Percentiles rank a stretch among this genome's conserved stretches.
Evolutionary conservation across 2,329 filamentous ascomycete species (phyloP).

Genomic region (Mariannaea elegans): DNA sequence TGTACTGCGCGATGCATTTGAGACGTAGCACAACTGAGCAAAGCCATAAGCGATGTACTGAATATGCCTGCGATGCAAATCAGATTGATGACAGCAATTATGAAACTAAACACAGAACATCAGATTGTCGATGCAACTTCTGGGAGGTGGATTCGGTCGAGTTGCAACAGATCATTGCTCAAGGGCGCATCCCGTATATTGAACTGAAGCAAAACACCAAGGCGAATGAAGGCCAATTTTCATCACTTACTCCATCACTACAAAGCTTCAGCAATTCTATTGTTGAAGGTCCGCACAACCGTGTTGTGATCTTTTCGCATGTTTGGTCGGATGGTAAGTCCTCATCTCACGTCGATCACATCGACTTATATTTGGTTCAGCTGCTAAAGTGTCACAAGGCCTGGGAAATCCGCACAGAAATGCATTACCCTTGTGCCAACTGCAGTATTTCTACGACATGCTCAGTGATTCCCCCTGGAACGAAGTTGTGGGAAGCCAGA

Average conservation of each 20-base stretch:
- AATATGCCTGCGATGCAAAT: not conserved
- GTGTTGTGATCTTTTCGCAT: not conserved
- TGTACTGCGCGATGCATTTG: not conserved
- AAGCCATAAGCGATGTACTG: not conserved
- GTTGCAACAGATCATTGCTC: not conserved
- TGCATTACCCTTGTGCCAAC: slow-evolving; percentile 3
- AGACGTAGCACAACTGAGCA: not conserved
- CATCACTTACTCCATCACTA: not conserved
- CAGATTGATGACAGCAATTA: not conserved
- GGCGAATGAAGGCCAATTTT: not conserved
- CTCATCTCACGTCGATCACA: too few species aligned
- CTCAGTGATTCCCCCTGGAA: not conserved
- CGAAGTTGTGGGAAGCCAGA: not conserved
- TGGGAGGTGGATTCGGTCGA: not conserved
- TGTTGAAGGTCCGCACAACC: not conserved
- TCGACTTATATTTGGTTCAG: too few species aligned
- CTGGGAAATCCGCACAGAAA: not conserved
- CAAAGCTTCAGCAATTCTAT: not conserved
- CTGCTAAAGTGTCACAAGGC: too few species aligned
- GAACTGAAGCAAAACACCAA: not conserved
- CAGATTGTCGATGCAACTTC: not conserved
- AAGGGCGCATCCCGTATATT: not conserved
- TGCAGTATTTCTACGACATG: not conserved
- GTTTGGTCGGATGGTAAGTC: not conserved
- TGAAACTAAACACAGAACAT: not conserved